Conservation (phyloP, 2,329 filamentous ascomycete species). For the Fusarium buharicum region DNA sequence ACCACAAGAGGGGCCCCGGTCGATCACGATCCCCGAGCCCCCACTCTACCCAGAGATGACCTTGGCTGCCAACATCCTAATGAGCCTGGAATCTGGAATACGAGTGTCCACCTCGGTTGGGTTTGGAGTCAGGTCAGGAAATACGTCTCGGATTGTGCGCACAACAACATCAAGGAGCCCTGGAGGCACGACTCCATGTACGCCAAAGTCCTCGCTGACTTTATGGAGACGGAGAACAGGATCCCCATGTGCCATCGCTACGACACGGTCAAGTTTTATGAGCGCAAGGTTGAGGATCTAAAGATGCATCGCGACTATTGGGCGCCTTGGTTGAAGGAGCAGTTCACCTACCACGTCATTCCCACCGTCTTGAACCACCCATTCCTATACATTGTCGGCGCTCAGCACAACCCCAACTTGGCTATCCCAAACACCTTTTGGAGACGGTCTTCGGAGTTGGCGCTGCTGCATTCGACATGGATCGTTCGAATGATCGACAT, state of each 20-base stretch:
- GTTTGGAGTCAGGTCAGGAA: conserved; percentile 60
- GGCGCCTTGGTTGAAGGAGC: conserved; percentile 63
- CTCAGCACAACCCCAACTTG: conserved; percentile 62
- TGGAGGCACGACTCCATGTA: conserved; percentile 65
- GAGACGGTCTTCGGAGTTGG: conserved; percentile 62
- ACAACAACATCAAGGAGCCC: conserved; percentile 59
- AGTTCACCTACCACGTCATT: conserved; percentile 64
- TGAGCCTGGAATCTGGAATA: conserved; percentile 62
- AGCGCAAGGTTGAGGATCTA: conserved; percentile 59
- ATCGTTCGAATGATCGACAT: conserved; percentile 65
- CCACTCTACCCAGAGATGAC: conserved; percentile 57
- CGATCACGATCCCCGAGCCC: conserved; percentile 50
- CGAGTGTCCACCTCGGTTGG: conserved; percentile 60
- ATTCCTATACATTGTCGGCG: conserved; percentile 63
- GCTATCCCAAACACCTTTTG: conserved; percentile 66
- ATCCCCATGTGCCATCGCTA: conserved; percentile 63
- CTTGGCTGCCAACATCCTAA: conserved; percentile 54
- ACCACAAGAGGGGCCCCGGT: conserved; percentile 38
- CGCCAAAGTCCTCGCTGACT: conserved; percentile 60
- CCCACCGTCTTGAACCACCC: conserved; percentile 63
- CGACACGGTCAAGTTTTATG: conserved; percentile 63
- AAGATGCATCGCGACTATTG: conserved; percentile 59
- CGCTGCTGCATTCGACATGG: conserved; percentile 64
- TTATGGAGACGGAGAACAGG: conserved; percentile 61
- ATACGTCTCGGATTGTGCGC: conserved; percentile 61